phyloP scores from a whole-genome alignment of 257 asterid species.

The Leonotis leonurus region DNA sequence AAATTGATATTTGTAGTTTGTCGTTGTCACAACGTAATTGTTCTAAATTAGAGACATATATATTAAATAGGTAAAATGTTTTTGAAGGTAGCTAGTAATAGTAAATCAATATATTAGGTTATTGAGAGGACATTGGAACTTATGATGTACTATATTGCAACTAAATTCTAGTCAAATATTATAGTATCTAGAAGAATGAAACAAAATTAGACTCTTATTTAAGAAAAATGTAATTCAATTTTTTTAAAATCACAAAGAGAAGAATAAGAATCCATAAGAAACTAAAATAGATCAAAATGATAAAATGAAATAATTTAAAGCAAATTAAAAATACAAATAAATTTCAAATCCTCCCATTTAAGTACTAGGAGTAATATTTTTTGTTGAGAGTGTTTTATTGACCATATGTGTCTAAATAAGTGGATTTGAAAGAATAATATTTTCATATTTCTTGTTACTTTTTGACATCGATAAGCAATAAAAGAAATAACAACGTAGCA shows the following conservation, averaged over 20 bases:
- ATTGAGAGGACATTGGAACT: conserved; percentile 42
- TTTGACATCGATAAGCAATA: too few species aligned
- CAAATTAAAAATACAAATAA: too few species aligned
- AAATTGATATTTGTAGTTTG: neutral
- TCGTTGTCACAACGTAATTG: neutral
- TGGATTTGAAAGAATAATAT: too few species aligned
- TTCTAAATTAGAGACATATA: neutral
- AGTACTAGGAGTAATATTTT: too few species aligned
- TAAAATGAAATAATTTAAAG: too few species aligned
- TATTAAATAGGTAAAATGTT: neutral
- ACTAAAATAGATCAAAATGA: neutral
- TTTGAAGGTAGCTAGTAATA: conserved; percentile 22
- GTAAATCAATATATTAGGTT: conserved; percentile 29
- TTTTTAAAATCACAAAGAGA: neutral
- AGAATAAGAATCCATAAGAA: neutral
- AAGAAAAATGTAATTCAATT: neutral
- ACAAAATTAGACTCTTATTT: neutral
- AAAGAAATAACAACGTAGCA: too few species aligned
- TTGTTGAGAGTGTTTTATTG: too few species aligned
- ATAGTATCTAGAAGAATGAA: conserved; percentile 17
- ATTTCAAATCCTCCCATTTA: too few species aligned
- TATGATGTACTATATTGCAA: conserved; percentile 29
- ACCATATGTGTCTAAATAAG: too few species aligned
- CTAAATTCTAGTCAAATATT: conserved; percentile 36
- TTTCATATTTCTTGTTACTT: too few species aligned